A percentile compares a stretch with the other conserved stretches of the same genome.
phyloP scores from a whole-genome alignment of 139 green algal species.

The Volvox africanus region DNA sequence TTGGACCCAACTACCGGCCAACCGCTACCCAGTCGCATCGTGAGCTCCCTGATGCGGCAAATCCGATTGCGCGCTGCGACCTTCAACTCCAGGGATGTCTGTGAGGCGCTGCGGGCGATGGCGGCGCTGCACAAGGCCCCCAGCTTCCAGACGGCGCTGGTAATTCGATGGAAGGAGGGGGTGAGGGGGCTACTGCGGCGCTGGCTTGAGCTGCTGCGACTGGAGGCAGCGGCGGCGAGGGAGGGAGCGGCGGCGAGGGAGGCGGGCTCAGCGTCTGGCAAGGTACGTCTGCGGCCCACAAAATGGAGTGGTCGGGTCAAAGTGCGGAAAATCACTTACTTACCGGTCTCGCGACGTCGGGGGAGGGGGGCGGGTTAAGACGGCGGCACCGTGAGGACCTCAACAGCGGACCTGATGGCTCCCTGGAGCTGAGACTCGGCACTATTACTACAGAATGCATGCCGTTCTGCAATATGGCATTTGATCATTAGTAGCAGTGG shows the following conservation, averaged over 20 bases:
- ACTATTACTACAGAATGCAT: no score
- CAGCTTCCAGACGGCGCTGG: background rate
- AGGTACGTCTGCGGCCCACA: background rate
- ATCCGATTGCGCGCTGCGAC: background rate
- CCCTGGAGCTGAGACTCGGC: no score
- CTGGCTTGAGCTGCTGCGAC: slow-evolving; percentile 23
- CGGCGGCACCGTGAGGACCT: no score
- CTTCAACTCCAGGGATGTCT: slow-evolving; percentile 20
- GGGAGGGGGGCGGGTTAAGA: no score
- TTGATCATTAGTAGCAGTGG: no score
- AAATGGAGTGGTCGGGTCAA: no score
- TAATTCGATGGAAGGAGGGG: slow-evolving; percentile 21
- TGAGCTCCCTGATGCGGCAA: slow-evolving; percentile 20
- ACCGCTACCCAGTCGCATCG: background rate
- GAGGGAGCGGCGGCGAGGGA: background rate
- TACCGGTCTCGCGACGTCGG: no score
- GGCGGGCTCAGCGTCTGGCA: background rate
- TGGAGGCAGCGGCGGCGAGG: background rate
- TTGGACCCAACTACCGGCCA: background rate
- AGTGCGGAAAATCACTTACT: no score
- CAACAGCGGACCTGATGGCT: no score
- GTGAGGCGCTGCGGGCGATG: slow-evolving; percentile 14
- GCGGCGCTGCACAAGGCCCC: background rate
- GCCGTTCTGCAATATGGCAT: no score
- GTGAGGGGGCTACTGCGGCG: slow-evolving; percentile 29